These are phyloP conservation scores for Scleroderma citrinum DNA, from an alignment of 768 basidiomycete species.

Conservation along the genomic window DNA sequence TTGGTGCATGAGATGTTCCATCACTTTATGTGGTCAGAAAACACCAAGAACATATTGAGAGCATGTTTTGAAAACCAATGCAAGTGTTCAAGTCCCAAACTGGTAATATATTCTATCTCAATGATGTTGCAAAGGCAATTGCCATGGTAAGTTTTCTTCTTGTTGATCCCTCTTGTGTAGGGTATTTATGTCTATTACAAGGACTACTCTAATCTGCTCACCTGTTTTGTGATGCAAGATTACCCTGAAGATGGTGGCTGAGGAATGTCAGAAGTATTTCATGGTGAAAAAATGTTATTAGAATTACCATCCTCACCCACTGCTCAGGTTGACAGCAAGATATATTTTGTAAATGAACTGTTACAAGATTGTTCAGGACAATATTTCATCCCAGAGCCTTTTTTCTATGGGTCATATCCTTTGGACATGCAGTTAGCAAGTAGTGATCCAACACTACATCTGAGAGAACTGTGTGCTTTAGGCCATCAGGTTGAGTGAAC, in stretches of 20 bases:
- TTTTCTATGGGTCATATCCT: no score
- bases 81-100: constrained; percentile 10
- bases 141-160: constrained; percentile 4
- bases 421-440: no score
- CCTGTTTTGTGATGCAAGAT: constrained; percentile 5
- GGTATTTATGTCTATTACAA: background rate
- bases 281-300: background rate
- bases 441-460: no score
- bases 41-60: background rate
- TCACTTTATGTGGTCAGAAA: constrained; percentile 11
- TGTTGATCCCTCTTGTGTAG: no score
- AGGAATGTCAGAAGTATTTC: background rate
- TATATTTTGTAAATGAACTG: constrained; percentile 18
- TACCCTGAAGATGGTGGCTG: constrained; percentile 4
- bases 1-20: constrained; percentile 21
- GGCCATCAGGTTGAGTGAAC: no score
- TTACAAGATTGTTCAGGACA: background rate
- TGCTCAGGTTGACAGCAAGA: background rate
- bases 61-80: constrained; percentile 17
- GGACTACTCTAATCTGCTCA: background rate
- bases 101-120: constrained; percentile 24
- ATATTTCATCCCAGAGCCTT: constrained; percentile 7
- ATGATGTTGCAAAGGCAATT: constrained; percentile 7
- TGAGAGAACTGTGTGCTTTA: no score
- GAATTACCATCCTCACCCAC: background rate